phyloP scores from a whole-genome alignment of 495 filamentous ascomycete genomes.

The Xylaria sp. region DNA sequence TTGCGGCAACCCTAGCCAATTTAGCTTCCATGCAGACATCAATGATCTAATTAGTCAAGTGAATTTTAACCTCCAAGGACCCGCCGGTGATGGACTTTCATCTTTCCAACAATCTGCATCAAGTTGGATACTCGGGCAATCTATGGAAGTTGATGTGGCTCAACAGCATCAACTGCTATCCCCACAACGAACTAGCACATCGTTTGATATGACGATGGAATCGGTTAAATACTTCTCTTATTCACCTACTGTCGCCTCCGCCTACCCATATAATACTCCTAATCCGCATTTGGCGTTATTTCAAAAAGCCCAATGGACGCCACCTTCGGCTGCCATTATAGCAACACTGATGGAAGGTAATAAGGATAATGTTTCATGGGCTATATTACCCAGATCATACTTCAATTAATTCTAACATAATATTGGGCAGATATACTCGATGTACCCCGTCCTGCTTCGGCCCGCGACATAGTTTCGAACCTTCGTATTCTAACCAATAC shows the following conservation, averaged over 20 bases:
- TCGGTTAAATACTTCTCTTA: not conserved
- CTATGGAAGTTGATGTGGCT: not conserved
- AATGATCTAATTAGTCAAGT: not conserved
- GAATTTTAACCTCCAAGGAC: not conserved
- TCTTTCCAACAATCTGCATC: not conserved
- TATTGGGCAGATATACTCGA: not conserved
- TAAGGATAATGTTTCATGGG: not conserved
- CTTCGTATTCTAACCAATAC: not conserved
- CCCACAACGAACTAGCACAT: too few relatives aligned
- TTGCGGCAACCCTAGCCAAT: too few relatives aligned
- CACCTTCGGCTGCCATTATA: not conserved
- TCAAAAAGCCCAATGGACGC: not conserved
- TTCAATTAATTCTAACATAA: not conserved
- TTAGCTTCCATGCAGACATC: too few relatives aligned
- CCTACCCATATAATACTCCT: not conserved
- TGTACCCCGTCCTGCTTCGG: not conserved
- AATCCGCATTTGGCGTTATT: not conserved
- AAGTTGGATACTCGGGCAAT: not conserved
- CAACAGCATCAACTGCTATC: not conserved
- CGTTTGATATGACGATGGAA: too few relatives aligned
- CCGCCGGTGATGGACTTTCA: not conserved
- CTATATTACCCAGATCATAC: not conserved
- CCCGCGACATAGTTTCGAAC: not conserved
- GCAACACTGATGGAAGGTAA: not conserved
- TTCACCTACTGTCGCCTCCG: not conserved